Base-by-base conservation (phyloP, 768 basidiomycete species). In the Plicaturopsis crispa region DNA sequence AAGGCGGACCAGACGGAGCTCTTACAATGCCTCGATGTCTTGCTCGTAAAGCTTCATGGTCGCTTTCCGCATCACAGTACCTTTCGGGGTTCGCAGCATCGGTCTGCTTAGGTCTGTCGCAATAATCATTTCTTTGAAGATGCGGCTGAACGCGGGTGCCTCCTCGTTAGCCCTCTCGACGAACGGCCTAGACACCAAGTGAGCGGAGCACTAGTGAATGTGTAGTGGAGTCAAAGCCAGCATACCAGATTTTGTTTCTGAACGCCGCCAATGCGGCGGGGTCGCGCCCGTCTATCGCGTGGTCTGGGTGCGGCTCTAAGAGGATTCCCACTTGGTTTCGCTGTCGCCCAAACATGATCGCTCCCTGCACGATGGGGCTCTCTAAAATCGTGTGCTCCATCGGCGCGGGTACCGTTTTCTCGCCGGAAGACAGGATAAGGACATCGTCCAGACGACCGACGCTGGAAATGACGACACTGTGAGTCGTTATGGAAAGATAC, bases 71-170 rank as follows among this genome's bases (percentile, higher is more conserved):
- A 42, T 47, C 4, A 53, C 42, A 4, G 48, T 57, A 2, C 52
- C 59, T 31, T 61, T 61, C 1, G 47, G 24, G n/a, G 49, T 28
- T 17, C 63, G 63, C 12, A 62, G 53, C 28, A 75, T 53, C 1
- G 69, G 72, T 39, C 69, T 69, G 0, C 51, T 55, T 17, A 62
- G 47, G 3, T 56, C 51, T 0, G 71, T 57, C 11, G 73, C 49
- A 19, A 74, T 30, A 24, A 77, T 67, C 69, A 75, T 70, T 46
- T 76, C 68, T 45, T 68, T 69, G 52, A 67, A 71, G 8, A 72
- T 57, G n/a, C 63, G 54, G 38, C 65, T 67, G 33, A 62, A 69
- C 0, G 56, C 40, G 0, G 70, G 69, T 0, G 62, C 60, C 1
- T 48, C 46, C 14, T 42, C 49, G 45, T 72, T 73, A 2, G 67